Base-by-base conservation (phyloP, 768 basidiomycete genomes). In the Auricularia heimuer region DNA sequence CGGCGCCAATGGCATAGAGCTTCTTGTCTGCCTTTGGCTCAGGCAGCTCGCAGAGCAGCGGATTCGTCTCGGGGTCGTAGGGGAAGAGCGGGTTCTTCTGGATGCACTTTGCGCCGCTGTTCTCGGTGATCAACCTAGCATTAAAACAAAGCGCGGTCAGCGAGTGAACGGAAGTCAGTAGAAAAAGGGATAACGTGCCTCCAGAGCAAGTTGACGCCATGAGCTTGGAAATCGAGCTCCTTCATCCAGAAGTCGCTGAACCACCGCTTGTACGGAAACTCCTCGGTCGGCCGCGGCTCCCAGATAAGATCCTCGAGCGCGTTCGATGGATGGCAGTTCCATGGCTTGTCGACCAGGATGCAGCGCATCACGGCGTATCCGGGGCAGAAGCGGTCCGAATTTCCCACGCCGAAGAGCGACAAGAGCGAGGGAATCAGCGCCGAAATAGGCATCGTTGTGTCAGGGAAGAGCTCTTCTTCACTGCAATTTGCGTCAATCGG, bases 321-420 rank as follows among this genome's bases (percentile, higher is more conserved):
- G 56, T 60, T 60, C 24, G 56, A 60, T 3, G 56, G 56, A 60
- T 60, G 56, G 34, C 56, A 60, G 56, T 60, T 24, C 56, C 56
- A 60, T 6, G 29, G 56, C 56, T 24, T 24, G 56, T 60, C 56
- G 4, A 60, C 56, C 24, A 60, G 56, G 34, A 60, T 8, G 34
- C 56, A 60, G 34, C 56, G 56, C 34, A 24, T 60, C 16, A 60
- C 18, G 29, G 56, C 56, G 18, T n/a, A 60, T 7, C 56, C 56
- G 24, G 56, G 56, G 56, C 56, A n/a, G 56, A 60, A 60, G 29
- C 56, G 56, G 18, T 60, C 56, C 16, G 56, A 60, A 29, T 60
- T 60, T 4, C 56, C 56, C 24, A 60, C 56, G 21, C 56, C 56
- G 24, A 60, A 60, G 7, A 60, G 56, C 24, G 56, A 60, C 33